Percentiles rank a stretch among this genome's conserved stretches.
Conservation (phyloP, 805 yeast genomes). For the Metschnikowia chrysomelidarum region DNA sequence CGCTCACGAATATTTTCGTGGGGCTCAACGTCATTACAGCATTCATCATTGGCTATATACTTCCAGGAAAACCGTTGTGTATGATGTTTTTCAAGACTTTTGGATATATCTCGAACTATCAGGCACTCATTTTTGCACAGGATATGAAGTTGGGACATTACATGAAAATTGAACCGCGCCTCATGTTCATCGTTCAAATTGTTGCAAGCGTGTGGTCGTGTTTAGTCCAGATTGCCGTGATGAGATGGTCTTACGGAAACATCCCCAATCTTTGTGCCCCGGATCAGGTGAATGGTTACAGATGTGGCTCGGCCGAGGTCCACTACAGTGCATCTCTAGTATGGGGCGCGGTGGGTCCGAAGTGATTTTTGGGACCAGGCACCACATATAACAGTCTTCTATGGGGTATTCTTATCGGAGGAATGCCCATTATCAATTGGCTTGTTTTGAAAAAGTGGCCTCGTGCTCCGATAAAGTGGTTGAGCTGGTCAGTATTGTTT, state of each 20-base stretch:
- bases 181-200: conserved; percentile 19
- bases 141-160: conserved; percentile 23
- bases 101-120: conserved; percentile 22
- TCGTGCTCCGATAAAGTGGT: conserved; percentile 7
- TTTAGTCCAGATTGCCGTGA: conserved; percentile 24
- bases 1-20: conserved; percentile 22
- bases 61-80: conserved; percentile 21
- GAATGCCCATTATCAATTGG: conserved; percentile 10
- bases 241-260: conserved; percentile 23
- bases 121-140: conserved; percentile 19
- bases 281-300: conserved; percentile 17
- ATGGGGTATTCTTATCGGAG: conserved; percentile 15
- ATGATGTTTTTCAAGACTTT: conserved; percentile 21
- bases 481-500: conserved; percentile 9
- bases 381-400: conserved; percentile 15
- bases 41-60: conserved; percentile 20
- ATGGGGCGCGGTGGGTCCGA: conserved; percentile 39
- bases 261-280: conserved; percentile 20
- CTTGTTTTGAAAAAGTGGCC: conserved; percentile 8
- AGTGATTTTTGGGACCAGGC: conserved; percentile 30
- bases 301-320: conserved; percentile 22
- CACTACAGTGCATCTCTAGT: conserved; percentile 21
- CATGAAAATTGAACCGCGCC: conserved; percentile 22
- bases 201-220: conserved; percentile 22
- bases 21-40: conserved; percentile 22